Base-by-base conservation (phyloP, 768 basidiomycete species). In the Amanita inopinata region DNA sequence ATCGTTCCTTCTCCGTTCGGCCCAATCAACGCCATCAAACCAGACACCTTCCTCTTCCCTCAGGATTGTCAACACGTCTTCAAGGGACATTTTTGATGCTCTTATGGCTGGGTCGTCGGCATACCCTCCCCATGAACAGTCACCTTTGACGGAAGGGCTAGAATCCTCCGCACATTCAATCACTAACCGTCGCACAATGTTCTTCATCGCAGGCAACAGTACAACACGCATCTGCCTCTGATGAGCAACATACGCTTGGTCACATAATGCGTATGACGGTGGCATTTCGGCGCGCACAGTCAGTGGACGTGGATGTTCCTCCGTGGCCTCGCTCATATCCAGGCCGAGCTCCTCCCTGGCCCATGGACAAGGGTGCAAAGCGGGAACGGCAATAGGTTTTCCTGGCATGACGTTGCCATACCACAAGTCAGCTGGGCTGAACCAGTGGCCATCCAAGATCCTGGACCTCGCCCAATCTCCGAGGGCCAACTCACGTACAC, bases 401-500 rank as follows among this genome's bases (percentile, higher is more conserved):
- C 70, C 72, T 22, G 55, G 65, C 45, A 61, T 56, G 3, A 50
- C 49, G 43, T 67, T 55, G 7, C 62, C 58, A 38, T 76, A 83
- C 71, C 73, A 85, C 34, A 75, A 66, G 55, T 88, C 85, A 0
- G 77, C 80, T 7, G 84, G 85, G 38, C 72, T 80, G 33, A 78
- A 59, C 84, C 85, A 88, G 50, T 76, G 70, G 2, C 85, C 85
- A 43, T 88, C 83, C 14, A 87, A 59, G 36, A 88, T 78, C 35
- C 83, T 62, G 15, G 66, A 69, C 24, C 85, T 67, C 4, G 80
- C 80, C 81, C 82, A 86, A 49, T 83, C 83, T 9, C 70, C 66
- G 40, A 86, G 61, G 1, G 85, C 81, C 33, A 86, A 61, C 33
- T 74, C 71, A 14, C 64, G 57, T 9, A 70, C 67, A 14, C 64